Evolutionary conservation across 1,139 yeast species (phyloP), one percentile per base, ranked within the genome.

Genomic region (Spathaspora sp.): DNA sequence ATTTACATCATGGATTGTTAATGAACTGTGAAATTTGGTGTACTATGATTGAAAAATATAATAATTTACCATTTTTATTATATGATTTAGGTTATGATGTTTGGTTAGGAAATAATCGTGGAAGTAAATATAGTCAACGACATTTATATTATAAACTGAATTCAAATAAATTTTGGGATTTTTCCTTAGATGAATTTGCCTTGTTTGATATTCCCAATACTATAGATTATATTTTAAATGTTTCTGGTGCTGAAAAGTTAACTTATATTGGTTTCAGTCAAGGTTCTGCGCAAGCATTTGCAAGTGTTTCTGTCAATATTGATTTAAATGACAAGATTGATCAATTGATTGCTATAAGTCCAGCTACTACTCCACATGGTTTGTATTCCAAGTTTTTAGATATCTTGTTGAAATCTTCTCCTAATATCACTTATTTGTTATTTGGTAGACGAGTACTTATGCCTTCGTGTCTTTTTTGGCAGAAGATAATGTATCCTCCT

Each of bases 11-110:
- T 62, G 98, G 98, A 0, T 71, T 91, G 47, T 74, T 91, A 53
- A 91, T 91, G 97, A 83, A 85, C 60, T 83, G 95, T 43, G 98
- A 91, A 58, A 80, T 91, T 7, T 89, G 96, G 97, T 81, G 87
- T 40, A 80, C 93, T 26, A 83, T 82, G 78, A 62, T 82, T 31
- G 80, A 83, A 13, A 78, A 81, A 39, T 60, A 79, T 37, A 73
- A 76, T 44, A 87, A 88, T 57, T 65, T 91, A 45, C 97, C 98
- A 0, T 85, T 87, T 58, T 70, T 81, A 2, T 72, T 91, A 41
- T 88, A 85, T 47, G 91, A 88, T 51, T 63, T 82, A 50, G 96
- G 96, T 2, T 89, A 83, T 61, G 96, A 89, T 59, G 96, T 89
- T n/a, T 89, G 95, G 91, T 67, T 89, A 52, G 97, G 97, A 1